Evolutionary conservation across 352 stramenopile species (phyloP).

Genomic region (Globisporangium perplexum): DNA sequence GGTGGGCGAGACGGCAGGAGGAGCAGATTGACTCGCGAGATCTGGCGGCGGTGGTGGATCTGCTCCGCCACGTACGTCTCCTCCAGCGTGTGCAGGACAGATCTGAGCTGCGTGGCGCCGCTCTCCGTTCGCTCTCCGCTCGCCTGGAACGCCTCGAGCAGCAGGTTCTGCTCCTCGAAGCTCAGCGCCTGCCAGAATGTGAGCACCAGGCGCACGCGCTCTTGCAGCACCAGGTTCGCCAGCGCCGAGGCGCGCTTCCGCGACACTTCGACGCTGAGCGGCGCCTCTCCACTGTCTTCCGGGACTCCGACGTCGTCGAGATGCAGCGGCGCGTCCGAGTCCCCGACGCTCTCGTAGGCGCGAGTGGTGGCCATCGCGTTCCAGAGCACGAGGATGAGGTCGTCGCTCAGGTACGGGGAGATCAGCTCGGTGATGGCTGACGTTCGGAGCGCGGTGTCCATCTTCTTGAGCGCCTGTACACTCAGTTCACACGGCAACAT

Average conservation of each 20-base stretch:
- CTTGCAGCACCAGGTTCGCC: constrained; percentile 45
- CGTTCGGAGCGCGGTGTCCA: constrained; percentile 25
- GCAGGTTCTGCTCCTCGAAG: constrained; percentile 35
- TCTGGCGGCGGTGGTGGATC: constrained; percentile 37
- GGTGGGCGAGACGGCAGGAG: constrained; percentile 6
- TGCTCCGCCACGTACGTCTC: constrained; percentile 60
- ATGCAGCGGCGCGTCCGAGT: constrained; percentile 2
- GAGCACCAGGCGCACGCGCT: constrained; percentile 52
- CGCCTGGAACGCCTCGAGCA: constrained; percentile 27
- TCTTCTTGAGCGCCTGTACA: constrained; percentile 19
- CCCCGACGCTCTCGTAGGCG: constrained; percentile 14
- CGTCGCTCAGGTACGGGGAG: constrained; percentile 42
- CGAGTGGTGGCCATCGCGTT: constrained; percentile 41
- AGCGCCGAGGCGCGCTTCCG: constrained; percentile 33
- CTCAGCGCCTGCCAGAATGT: constrained; percentile 48
- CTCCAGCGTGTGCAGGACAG: constrained; percentile 43
- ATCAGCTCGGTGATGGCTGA: constrained; percentile 36
- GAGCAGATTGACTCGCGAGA: constrained; percentile 19
- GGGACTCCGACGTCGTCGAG: neutral
- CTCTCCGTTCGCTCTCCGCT: neutral
- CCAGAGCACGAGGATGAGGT: constrained; percentile 57
- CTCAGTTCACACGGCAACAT: neutral
- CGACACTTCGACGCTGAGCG: constrained; percentile 18
- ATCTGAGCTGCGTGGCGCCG: constrained; percentile 22
- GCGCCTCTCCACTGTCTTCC: neutral